Evolutionary conservation across 2,329 filamentous ascomycete genomes (phyloP), one percentile per base, ranked within the genome.

Genomic region (Ophiobolus disseminans): DNA sequence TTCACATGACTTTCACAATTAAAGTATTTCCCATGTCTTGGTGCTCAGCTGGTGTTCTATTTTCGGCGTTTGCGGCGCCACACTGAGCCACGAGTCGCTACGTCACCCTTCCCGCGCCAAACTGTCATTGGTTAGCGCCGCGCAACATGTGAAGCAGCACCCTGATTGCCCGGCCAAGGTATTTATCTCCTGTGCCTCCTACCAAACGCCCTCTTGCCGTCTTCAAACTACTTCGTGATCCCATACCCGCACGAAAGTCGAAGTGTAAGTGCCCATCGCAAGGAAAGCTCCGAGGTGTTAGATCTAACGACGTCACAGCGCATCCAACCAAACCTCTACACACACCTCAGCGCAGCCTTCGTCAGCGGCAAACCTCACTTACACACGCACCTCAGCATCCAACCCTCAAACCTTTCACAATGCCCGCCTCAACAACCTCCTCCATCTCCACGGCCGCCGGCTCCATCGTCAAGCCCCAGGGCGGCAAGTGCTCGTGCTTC

Each of bases 381-480:
- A 19, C 6, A n/a, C 30, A 16, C 17, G 26, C 37, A 3, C 25
- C 25, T 28, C 10, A 10, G 3, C 25, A 28, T 28, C 25, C 2
- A 28, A 28, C n/a, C 30, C n/a, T n/a, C 30, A 32, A 11, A 32
- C 9, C 3, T n/a, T 7, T 14, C 4, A 62, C 35, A 23, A 73
- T 73, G 70, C 70, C 70, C 55, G 59, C 58, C 14, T 71, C 70
- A 13, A 63, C 63, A 1, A 63, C 55, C 35, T 53, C 55, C 21
- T 69, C 68, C 48, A 57, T 68, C 32, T 62, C 68, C 21, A 66
- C 68, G 6, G 41, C 65, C 45, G 58, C 69, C 3, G 49, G 64
- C 30, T 69, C 69, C n/a, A 58, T 73, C 40, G 60, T 59, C 21
- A 74, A 73, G 52, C 69, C 70, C n/a, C 59, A 58, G 35, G 62